Conservation (phyloP, 1,284 basidiomycete genomes). For the Apiotrichum siamense region DNA sequence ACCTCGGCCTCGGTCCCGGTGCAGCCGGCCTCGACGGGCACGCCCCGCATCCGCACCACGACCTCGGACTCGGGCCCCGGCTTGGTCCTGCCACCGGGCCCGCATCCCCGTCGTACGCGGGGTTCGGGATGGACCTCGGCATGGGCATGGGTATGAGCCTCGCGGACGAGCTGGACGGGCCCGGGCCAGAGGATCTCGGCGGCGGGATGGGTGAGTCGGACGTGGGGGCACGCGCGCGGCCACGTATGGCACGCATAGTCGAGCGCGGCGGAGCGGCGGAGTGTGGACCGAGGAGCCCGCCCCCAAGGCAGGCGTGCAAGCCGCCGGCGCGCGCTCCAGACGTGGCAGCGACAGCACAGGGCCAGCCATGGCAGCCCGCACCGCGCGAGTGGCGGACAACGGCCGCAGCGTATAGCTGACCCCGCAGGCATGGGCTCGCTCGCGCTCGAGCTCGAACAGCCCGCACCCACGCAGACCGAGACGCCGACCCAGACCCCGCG, state of each 20-base stretch:
- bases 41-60: too few species aligned
- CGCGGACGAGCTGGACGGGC: slow-evolving; percentile 5
- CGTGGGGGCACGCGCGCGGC: not conserved
- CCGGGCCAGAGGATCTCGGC: slow-evolving; percentile 1
- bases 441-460: slow-evolving; percentile 11
- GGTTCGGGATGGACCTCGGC: not conserved
- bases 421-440: slow-evolving; percentile 4
- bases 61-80: too few species aligned
- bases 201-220: not conserved
- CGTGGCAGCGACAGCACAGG: too few species aligned
- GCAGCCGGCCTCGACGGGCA: not conserved
- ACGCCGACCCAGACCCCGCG: not conserved
- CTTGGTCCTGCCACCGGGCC: too few species aligned
- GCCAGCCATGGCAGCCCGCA: not conserved
- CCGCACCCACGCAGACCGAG: too few species aligned
- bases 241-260: not conserved
- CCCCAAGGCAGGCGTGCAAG: too few species aligned
- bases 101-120: too few species aligned
- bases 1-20: not conserved
- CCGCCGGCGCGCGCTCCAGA: too few species aligned
- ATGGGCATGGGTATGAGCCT: not conserved
- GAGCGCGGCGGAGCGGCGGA: too few species aligned
- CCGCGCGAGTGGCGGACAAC: too few species aligned
- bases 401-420: not conserved
- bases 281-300: too few species aligned